A percentile compares a stretch with the other conserved stretches of the same genome.
phyloP scores from a whole-genome alignment of 2,329 filamentous ascomycete species.

The Knoxdaviesia proteae region DNA sequence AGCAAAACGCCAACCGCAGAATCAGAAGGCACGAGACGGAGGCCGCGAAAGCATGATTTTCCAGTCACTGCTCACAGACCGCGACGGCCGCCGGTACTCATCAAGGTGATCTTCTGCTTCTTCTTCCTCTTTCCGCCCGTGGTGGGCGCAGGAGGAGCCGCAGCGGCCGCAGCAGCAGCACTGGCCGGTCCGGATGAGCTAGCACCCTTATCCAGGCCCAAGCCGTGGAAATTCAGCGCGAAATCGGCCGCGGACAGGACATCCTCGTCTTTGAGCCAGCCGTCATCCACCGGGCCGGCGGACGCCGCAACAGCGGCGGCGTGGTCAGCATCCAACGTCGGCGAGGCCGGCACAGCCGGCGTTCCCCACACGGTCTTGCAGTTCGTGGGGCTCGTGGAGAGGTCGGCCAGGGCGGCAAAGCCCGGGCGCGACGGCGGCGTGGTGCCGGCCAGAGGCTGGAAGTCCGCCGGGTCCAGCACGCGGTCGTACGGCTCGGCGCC shows the following conservation, averaged over 20 bases:
- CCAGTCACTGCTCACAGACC: slow-evolving; percentile 13
- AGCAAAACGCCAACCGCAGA: too few relatives aligned
- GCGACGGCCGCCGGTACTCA: slow-evolving; percentile 42
- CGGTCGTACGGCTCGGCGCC: slow-evolving; percentile 9
- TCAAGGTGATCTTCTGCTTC: slow-evolving; percentile 53
- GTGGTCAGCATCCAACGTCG: slow-evolving; percentile 23
- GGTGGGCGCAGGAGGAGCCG: slow-evolving; percentile 11
- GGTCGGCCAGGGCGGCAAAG: slow-evolving; percentile 50
- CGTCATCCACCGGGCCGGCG: slow-evolving; percentile 37
- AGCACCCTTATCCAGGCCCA: slow-evolving; percentile 16
- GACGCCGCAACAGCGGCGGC: slow-evolving; percentile 5
- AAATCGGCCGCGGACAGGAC: slow-evolving; percentile 43
- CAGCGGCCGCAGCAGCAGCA: slow-evolving; percentile 4
- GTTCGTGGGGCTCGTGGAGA: slow-evolving; percentile 57
- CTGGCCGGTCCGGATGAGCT: slow-evolving; percentile 6
- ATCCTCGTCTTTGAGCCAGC: slow-evolving; percentile 69
- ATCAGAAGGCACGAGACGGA: too few relatives aligned
- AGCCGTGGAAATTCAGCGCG: slow-evolving; percentile 34
- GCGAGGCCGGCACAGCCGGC: slow-evolving; percentile 38
- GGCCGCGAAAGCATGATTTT: too few relatives aligned
- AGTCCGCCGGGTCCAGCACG: slow-evolving; percentile 36
- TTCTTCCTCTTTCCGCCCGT: slow-evolving; percentile 28
- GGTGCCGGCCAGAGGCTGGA: slow-evolving; percentile 37
- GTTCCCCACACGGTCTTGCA: slow-evolving; percentile 89
- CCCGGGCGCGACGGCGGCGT: slow-evolving; percentile 32